These are phyloP conservation scores for Arachis stenosperma DNA, from an alignment of 306 rosid genomes.

Conservation along the genomic window DNA sequence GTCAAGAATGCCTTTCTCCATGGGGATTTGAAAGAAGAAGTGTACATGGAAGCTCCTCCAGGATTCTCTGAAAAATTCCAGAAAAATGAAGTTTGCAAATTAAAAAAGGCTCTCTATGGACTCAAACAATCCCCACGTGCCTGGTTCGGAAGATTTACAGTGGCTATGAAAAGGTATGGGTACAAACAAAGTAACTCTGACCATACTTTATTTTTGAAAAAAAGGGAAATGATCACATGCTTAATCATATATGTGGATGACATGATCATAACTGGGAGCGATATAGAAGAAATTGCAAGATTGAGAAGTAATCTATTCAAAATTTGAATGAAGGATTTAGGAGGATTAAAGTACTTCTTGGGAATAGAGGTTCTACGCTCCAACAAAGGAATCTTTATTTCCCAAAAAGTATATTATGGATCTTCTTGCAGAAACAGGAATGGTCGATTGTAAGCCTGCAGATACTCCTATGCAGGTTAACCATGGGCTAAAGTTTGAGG, in stretches of 20 bases:
- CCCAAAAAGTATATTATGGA: background rate
- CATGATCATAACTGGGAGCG: too few relatives aligned
- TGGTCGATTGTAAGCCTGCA: background rate
- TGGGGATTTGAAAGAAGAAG: too few relatives aligned
- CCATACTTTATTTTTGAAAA: background rate
- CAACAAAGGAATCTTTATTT: background rate
- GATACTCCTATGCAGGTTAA: background rate
- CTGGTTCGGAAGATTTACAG: too few relatives aligned
- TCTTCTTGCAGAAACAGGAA: background rate
- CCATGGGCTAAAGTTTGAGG: background rate
- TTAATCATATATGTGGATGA: too few relatives aligned
- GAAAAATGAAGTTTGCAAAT: background rate
- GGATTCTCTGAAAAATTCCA: background rate
- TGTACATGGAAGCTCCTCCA: background rate
- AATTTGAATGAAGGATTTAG: too few relatives aligned
- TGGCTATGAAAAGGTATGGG: background rate
- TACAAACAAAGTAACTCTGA: background rate
- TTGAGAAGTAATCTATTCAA: too few relatives aligned
- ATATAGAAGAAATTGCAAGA: too few relatives aligned
- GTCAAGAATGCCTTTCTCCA: too few relatives aligned
- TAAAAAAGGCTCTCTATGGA: too few relatives aligned
- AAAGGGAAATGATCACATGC: background rate
- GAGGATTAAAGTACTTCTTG: background rate
- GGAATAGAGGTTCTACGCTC: background rate
- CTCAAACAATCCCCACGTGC: too few relatives aligned